A percentile compares a stretch with the other conserved stretches of the same genome.
Conservation (phyloP, 2,329 filamentous ascomycete genomes). For the Whalleya microplaca region DNA sequence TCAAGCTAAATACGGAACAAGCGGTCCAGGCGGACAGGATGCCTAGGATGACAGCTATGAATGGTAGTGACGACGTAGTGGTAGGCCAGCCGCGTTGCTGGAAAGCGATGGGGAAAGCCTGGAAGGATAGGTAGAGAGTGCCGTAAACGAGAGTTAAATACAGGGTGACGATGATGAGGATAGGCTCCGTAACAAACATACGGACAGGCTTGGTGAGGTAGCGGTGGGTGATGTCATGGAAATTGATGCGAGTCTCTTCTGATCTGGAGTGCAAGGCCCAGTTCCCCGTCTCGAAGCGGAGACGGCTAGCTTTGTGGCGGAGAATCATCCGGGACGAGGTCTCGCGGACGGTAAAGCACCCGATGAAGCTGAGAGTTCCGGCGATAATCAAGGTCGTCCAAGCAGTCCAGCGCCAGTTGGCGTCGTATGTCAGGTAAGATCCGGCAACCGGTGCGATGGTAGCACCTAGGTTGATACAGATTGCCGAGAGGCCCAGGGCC, state of each 20-base stretch:
- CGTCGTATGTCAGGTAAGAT: conserved; percentile 6
- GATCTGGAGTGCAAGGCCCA: conserved; percentile 34
- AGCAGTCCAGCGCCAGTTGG: conserved; percentile 57
- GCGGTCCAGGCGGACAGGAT: conserved; percentile 33
- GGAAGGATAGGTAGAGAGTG: conserved; percentile 51
- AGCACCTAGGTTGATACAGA: conserved; percentile 22
- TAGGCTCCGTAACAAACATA: conserved; percentile 26
- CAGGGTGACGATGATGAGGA: conserved; percentile 24
- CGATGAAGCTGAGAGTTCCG: conserved; percentile 43
- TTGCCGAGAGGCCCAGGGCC: conserved; percentile 18
- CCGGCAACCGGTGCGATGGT: conserved; percentile 21
- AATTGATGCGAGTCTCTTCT: conserved; percentile 31
- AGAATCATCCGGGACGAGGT: conserved; percentile 54
- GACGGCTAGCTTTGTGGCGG: conserved; percentile 47
- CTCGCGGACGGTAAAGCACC: conserved; percentile 52
- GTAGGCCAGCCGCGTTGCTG: conserved; percentile 45
- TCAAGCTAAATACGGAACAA: conserved; percentile 22
- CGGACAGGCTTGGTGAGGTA: conserved; percentile 27
- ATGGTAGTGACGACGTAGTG: conserved; percentile 46
- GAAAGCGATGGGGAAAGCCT: conserved; percentile 51
- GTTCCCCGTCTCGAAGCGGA: conserved; percentile 51
- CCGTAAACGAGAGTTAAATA: conserved; percentile 53
- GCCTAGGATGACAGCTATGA: conserved; percentile 46
- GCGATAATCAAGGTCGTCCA: conserved; percentile 58
- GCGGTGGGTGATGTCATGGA: conserved; percentile 11